Base-by-base conservation (phyloP, 108 stramenopile species). In the Conticribra guillardii region DNA sequence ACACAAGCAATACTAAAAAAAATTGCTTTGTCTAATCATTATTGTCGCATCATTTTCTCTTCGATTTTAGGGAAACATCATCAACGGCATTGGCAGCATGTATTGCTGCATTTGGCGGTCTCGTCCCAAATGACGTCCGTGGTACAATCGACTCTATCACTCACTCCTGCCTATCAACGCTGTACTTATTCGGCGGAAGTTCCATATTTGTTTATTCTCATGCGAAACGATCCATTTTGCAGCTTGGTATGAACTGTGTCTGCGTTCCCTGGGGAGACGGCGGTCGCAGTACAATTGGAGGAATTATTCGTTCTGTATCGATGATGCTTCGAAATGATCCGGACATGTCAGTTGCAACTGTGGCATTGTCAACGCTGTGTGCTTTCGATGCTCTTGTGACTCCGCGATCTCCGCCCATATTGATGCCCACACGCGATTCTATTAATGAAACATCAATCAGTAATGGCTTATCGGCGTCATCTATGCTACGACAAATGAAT, bases 221-320 rank as follows among this genome's bases (percentile, higher is more conserved):
- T 16, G 78, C 58, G 0, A 79, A 79, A 44, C 57, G 49, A 62
- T 64, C 78, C 2, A 58, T 79, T 4, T 31, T 79, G 29, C 70
- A 67, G 54, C 60, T 79, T 15, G 70, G 64, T 15, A 72, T 44
- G 52, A 71, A 71, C 47, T 71, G 64, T 18, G 59, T 67, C 24
- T 67, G 64, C 33, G 64, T 79, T 11, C 70, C 78, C n/a, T 79
- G 78, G 78, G 70, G 64, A 41, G 77, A 78, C 47, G 77, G 77
- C 18, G 77, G 77, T 22, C 62, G 77, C 0, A 60, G 77, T 49
- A 48, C 77, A 14, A 44, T 66, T 11, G 27, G 31, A 27, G 56
- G 52, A 23, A 52, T 66, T 22, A 64, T 71, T 17, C 62, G 77
- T 8, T 56, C 23, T 4, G 63, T 71, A 17, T 48, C 69, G 4